These are phyloP conservation scores for Dipteronia dyeriana DNA, from an alignment of 345 rosid species.

Conservation along the genomic window DNA sequence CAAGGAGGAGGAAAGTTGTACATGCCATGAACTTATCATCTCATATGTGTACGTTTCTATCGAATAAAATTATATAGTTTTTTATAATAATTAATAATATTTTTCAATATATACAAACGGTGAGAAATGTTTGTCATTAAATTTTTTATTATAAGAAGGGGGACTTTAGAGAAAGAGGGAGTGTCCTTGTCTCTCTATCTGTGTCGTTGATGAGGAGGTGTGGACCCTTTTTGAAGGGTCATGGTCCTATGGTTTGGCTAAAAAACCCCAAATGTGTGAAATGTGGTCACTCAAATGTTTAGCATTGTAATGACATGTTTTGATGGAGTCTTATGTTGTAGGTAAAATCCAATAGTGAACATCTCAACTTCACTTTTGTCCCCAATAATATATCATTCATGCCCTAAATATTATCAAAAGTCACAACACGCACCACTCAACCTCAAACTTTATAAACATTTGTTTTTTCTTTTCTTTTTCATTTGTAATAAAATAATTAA, in stretches of 20 bases:
- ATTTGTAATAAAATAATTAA: not conserved
- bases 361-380: constrained; percentile 36
- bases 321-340: constrained; percentile 9
- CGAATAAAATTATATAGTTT: too few relatives aligned
- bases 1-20: not conserved
- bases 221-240: constrained; percentile 49
- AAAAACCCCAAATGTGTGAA: constrained; percentile 8
- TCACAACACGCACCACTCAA: constrained; percentile 1
- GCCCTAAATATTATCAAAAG: constrained; percentile 13
- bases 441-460: constrained; percentile 6
- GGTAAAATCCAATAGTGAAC: constrained; percentile 25
- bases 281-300: constrained; percentile 25
- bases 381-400: constrained; percentile 13
- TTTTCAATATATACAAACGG: too few relatives aligned
- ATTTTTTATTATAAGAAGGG: not conserved
- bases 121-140: too few relatives aligned
- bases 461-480: constrained; percentile 1
- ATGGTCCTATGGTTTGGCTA: constrained; percentile 29
- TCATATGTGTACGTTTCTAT: too few relatives aligned
- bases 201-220: constrained; percentile 24
- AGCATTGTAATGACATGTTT: not conserved
- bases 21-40: not conserved
- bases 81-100: too few relatives aligned
- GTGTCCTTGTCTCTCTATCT: constrained; percentile 49
- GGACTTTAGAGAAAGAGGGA: not conserved